Base-by-base conservation (phyloP, 2,329 filamentous ascomycete species). In the Colletotrichum navitas region DNA sequence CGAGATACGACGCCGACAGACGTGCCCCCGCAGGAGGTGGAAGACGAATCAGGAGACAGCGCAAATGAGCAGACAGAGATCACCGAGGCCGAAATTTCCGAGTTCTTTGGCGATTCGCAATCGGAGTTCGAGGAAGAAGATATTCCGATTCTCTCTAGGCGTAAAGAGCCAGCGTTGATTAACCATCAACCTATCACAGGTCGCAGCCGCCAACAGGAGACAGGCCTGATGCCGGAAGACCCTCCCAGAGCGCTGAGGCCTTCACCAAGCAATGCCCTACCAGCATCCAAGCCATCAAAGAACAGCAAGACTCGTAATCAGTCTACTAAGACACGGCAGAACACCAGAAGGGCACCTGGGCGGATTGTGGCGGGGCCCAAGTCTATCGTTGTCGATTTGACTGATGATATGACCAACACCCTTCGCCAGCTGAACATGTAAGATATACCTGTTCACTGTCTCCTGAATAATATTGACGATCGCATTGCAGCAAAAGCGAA, bases 31-130 rank as follows among this genome's bases (percentile, higher is more conserved):
- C 24, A n/a, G 16, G 55, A 41, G 14, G 24, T 24, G 8, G 69
- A 47, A 16, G 59, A 64, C 3, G 54, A 51, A 39, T 64, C 69
- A 14, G 59, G 45, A 5, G 47, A 59, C 16, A 69, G 54, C 65
- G 36, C 52, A 4, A 18, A 59, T 16, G 69, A 72, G 59, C 43
- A 61, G 24, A 69, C 65, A 6, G 65, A 72, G 26, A 72, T 72
- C n/a, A 63, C 65, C n/a, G 68, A 71, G 36, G 68, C 65, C 14
- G 69, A 69, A 16, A 69, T 68, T 24, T 72, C 69, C 1, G 69
- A 72, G 12, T 72, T 68, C 36, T 63, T 69, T 18, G 56, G 43
- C 12, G 66, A 69, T 21, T 68, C 69, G 10, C 18, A 39, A 11
- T 69, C 69, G 16, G 64, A 71, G 11, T 26, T 54, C 10, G 68